Evolutionary conservation across 768 basidiomycete species (phyloP).

Genomic region (Hypsizygus marmoreus): DNA sequence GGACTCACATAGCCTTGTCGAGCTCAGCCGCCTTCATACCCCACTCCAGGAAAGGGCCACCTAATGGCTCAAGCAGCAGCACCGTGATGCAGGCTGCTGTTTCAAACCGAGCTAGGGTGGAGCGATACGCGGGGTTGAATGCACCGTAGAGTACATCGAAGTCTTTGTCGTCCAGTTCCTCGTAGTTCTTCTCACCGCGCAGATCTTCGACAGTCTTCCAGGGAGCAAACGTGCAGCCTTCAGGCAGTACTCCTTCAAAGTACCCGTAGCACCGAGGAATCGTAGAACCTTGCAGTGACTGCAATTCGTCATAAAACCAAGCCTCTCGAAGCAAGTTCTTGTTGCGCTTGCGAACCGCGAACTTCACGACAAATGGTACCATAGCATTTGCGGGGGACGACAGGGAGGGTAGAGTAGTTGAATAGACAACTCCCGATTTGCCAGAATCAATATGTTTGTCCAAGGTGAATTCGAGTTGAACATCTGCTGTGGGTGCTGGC

Average conservation of each 20-base stretch:
- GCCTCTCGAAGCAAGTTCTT: constrained; percentile 2
- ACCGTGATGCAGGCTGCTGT: not conserved
- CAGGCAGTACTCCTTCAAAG: not conserved
- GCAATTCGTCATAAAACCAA: constrained; percentile 3
- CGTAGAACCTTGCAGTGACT: not conserved
- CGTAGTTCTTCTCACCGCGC: too few relatives aligned
- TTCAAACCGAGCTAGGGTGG: not conserved
- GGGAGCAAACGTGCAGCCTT: not conserved
- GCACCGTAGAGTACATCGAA: not conserved
- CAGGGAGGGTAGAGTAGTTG: too few relatives aligned
- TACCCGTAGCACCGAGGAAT: constrained; percentile 1
- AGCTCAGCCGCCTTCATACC: not conserved
- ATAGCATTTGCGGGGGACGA: too few relatives aligned
- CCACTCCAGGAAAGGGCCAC: not conserved
- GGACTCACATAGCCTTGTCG: not conserved
- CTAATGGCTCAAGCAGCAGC: not conserved
- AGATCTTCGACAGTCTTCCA: not conserved
- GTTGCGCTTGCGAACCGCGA: not conserved
- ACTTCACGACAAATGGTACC: not conserved
- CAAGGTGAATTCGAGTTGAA: too few relatives aligned
- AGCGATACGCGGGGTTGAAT: not conserved
- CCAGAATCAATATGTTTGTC: too few relatives aligned
- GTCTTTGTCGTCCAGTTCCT: not conserved
- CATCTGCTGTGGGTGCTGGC: too few relatives aligned
- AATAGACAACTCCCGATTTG: too few relatives aligned